Percentiles rank a stretch among this genome's conserved stretches.
Conservation (phyloP, 2,329 filamentous ascomycete genomes). For the Diaporthe sp. region DNA sequence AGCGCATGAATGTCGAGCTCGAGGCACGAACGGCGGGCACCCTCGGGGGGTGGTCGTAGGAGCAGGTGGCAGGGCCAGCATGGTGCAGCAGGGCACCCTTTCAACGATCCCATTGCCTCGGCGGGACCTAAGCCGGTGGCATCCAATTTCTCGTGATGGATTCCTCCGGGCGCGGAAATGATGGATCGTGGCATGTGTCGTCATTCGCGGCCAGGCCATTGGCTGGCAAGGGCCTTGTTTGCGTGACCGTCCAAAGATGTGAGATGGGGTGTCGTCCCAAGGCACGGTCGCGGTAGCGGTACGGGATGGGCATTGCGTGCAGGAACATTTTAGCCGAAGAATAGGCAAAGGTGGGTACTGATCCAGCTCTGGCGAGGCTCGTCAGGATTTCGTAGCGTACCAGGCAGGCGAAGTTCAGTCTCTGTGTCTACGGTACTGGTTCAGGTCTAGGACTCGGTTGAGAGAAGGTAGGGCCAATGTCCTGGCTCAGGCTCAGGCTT, state of each 20-base stretch:
- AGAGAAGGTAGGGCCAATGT: background rate
- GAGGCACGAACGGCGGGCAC: conserved; percentile 9
- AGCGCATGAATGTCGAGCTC: conserved; percentile 28
- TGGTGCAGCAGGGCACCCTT: conserved; percentile 24
- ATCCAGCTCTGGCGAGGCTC: conserved; percentile 11
- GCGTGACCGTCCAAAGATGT: conserved; percentile 32
- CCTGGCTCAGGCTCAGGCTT: background rate
- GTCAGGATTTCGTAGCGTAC: background rate
- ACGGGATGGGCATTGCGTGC: conserved; percentile 28
- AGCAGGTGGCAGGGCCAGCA: conserved; percentile 18
- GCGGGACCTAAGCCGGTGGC: conserved; percentile 26
- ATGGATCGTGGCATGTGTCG: conserved; percentile 30
- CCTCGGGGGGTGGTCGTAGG: conserved; percentile 15
- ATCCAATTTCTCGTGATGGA: conserved; percentile 31
- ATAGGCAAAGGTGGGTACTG: conserved; percentile 30
- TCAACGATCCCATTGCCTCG: conserved; percentile 29
- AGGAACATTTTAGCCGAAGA: conserved; percentile 28
- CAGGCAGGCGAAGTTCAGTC: background rate
- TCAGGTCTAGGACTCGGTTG: background rate
- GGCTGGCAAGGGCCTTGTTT: conserved; percentile 23
- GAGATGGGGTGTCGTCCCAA: conserved; percentile 32
- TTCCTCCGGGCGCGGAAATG: conserved; percentile 31
- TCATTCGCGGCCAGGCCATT: conserved; percentile 26
- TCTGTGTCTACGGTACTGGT: conserved; percentile 6
- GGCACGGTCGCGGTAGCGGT: conserved; percentile 18